These are phyloP conservation scores for Suillus subalutaceus DNA, from an alignment of 768 basidiomycete genomes.

Conservation along the genomic window DNA sequence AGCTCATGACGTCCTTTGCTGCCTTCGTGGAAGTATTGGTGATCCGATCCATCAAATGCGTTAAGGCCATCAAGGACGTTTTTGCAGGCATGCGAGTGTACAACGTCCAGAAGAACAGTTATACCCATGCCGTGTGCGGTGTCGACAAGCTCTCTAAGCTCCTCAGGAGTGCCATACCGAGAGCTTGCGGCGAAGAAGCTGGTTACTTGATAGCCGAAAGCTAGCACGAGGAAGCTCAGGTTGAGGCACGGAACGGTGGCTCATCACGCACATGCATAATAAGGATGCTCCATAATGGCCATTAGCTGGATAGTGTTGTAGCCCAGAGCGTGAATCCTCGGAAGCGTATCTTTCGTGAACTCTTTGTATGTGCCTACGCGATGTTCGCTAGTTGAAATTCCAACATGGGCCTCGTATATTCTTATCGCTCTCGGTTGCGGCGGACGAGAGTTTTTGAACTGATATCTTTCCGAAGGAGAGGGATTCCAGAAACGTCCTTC, in stretches of 20 bases:
- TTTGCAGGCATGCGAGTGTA: constrained; percentile 98
- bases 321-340: constrained; percentile 86
- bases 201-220: constrained; percentile 98
- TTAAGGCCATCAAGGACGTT: constrained; percentile 96
- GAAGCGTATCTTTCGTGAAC: constrained; percentile 83
- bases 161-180: constrained; percentile 94
- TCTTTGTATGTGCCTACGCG: constrained; percentile 96
- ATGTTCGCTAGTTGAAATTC: constrained; percentile 87
- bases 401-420: constrained; percentile 98
- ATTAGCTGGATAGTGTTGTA: constrained; percentile 99
- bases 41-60: constrained; percentile 95
- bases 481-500: constrained; percentile 99
- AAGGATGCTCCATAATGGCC: constrained; percentile 98
- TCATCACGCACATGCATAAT: constrained; percentile 83
- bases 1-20: constrained; percentile 89
- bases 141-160: constrained; percentile 93
- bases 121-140: constrained; percentile 93
- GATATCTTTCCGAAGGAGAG: constrained; percentile 66
- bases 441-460: constrained; percentile 80
- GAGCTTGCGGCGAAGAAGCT: constrained; percentile 97
- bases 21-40: constrained; percentile 96
- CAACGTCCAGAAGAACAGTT: constrained; percentile 92
- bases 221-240: constrained; percentile 40
- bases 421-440: constrained; percentile 65
- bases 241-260: not conserved